Evolutionary conservation across 1,139 yeast genomes (phyloP), one percentile per base, ranked within the genome.

Genomic region (Lodderomyces margitis): DNA sequence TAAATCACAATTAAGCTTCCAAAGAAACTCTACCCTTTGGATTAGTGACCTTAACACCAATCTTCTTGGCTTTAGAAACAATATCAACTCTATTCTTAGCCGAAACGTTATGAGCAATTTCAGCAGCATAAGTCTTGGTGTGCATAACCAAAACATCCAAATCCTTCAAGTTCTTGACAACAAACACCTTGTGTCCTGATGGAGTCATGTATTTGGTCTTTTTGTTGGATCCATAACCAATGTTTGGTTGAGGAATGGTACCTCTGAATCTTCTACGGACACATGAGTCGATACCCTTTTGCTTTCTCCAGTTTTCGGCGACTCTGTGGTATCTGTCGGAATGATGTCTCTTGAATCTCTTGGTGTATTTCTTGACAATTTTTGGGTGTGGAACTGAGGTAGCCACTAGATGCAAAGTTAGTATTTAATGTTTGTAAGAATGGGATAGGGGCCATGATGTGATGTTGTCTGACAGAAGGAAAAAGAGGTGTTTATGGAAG

Each of bases 211-310:
- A 88, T 78, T 85, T 89, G 72, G 98, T 92, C 83, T 84, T 88
- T 83, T 89, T 92, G 96, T 92, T 89, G 64, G 98, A 89, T 77
- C 98, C 98, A 83, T 87, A 94, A 81, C 99, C 99, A 68, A 94
- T 91, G 81, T 87, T 91, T 81, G 99, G 99, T 83, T 91, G 95
- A 67, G 92, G 81, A 70, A 92, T 87, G 78, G 94, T 85, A 69
- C 98, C 98, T 85, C 98, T 88, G 95, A 92, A 94, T 82, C 98
- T 88, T 83, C 98, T 91, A 84, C 98, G 91, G 74, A 91, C 97
- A 80, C 91, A 84, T 64, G 97, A 91, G 83, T 94, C 99, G 70
- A 94, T 94, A 92, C 99, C 99, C 88, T 91, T 92, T 81, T 94
- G 98, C 81, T 92, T 92, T 88, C 99, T 92, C 98, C 98, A 94